phyloP scores from a whole-genome alignment of 345 rosid genomes.

The Geranium rotundifolium region DNA sequence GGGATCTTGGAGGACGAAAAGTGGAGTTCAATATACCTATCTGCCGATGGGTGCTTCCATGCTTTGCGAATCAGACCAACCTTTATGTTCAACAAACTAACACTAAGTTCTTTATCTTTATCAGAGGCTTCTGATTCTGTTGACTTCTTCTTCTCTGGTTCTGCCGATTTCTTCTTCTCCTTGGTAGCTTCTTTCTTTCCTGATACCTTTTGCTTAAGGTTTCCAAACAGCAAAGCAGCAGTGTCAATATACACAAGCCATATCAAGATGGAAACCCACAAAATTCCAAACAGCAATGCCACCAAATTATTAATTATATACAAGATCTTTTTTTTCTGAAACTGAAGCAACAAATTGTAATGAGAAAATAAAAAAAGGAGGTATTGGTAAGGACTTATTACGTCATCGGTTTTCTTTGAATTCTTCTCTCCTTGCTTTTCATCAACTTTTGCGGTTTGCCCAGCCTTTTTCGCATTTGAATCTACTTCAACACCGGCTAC shows the following conservation, averaged over 20 bases:
- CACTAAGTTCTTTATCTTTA: conserved; percentile 69
- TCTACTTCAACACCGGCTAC: conserved; percentile 34
- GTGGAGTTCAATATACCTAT: conserved; percentile 48
- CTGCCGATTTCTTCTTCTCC: conserved; percentile 58
- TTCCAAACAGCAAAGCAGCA: conserved; percentile 10
- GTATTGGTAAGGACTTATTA: conserved; percentile 20
- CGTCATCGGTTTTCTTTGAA: conserved; percentile 35
- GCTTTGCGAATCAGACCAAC: conserved; percentile 88
- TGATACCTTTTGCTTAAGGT: conserved; percentile 37
- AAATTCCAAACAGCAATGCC: neutral
- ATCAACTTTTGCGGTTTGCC: conserved; percentile 26
- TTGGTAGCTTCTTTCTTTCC: conserved; percentile 38
- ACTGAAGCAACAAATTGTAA: conserved; percentile 3
- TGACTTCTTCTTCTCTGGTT: conserved; percentile 27
- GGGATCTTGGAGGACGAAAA: neutral
- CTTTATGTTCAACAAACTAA: conserved; percentile 72
- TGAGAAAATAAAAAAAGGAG: neutral
- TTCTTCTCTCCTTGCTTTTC: conserved; percentile 29
- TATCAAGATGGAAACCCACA: conserved; percentile 3
- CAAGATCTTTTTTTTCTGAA: neutral
- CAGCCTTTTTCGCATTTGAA: conserved; percentile 27
- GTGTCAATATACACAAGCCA: conserved; percentile 5
- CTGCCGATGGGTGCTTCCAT: conserved; percentile 98
- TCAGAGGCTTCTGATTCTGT: conserved; percentile 42
- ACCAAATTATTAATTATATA: too few relatives aligned